Percentiles rank a stretch among this genome's conserved stretches.
These are phyloP conservation scores for Phylloboletellus chloephorus DNA, from an alignment of 1,284 basidiomycete genomes.

Conservation along the genomic window DNA sequence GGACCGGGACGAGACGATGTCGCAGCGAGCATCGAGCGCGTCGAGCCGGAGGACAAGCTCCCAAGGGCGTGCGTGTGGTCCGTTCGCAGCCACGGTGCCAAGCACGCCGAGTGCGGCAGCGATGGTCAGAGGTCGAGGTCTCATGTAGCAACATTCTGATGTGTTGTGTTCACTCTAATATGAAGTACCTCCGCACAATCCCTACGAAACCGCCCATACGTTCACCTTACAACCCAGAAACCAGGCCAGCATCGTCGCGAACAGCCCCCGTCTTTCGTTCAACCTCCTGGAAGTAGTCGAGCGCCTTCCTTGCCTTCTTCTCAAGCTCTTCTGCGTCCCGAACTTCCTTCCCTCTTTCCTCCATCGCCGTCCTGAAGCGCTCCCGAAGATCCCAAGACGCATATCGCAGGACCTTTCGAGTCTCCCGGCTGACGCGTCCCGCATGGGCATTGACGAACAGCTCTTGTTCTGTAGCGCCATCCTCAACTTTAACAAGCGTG, in stretches of 20 bases:
- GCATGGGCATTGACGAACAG: conserved; percentile 69
- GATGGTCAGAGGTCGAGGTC: conserved; percentile 36
- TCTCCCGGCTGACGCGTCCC: conserved; percentile 76
- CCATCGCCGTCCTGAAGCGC: conserved; percentile 78
- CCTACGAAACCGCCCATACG: conserved; percentile 1
- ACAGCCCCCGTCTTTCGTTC: conserved; percentile 55
- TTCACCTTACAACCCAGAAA: conserved; percentile 16
- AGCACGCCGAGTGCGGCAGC: conserved; percentile 2
- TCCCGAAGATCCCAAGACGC: conserved; percentile 92
- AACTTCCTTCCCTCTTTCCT: conserved; percentile 74
- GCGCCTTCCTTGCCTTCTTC: conserved; percentile 64
- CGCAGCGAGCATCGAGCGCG: conserved; percentile 13
- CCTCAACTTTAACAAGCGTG: conserved; percentile 44
- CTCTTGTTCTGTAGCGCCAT: conserved; percentile 38
- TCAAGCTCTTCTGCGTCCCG: conserved; percentile 71
- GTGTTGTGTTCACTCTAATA: too few species aligned
- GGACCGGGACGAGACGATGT: conserved; percentile 17
- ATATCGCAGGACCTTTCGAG: conserved; percentile 88
- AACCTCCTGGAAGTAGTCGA: conserved; percentile 66
- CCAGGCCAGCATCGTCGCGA: conserved; percentile 36
- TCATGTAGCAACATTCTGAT: conserved; percentile 45
- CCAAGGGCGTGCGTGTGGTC: conserved; percentile 13
- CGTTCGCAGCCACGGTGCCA: conserved; percentile 4
- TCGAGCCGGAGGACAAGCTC: conserved; percentile 22
- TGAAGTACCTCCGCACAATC: not conserved